A percentile compares a stretch with the other conserved stretches of the same genome.
These are phyloP conservation scores for Saxophila tyrrhenica DNA, from an alignment of 495 filamentous ascomycete species.

Conservation along the genomic window DNA sequence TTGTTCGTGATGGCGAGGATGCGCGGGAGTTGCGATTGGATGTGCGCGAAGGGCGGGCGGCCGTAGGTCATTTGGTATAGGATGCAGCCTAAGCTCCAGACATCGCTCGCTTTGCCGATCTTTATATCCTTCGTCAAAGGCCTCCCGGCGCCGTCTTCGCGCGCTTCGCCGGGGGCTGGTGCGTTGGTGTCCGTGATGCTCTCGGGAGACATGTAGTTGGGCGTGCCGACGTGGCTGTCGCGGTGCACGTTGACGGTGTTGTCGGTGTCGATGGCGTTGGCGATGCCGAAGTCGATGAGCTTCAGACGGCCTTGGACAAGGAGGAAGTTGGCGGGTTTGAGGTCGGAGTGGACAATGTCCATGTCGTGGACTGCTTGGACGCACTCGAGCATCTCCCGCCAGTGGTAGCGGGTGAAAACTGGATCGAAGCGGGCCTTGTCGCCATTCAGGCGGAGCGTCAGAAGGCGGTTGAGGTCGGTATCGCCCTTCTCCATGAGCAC, in stretches of 20 bases:
- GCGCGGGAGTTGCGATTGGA: constrained; percentile 64
- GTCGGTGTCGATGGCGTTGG: constrained; percentile 83
- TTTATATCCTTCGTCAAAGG: constrained; percentile 60
- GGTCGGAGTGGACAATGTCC: constrained; percentile 90
- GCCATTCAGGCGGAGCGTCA: constrained; percentile 57
- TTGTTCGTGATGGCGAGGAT: constrained; percentile 84
- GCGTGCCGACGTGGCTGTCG: constrained; percentile 87
- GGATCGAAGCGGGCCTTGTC: constrained; percentile 64
- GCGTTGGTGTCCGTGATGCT: constrained; percentile 79
- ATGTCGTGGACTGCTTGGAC: constrained; percentile 74
- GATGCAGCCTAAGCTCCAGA: constrained; percentile 94
- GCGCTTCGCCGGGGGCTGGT: constrained; percentile 33
- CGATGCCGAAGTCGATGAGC: constrained; percentile 70
- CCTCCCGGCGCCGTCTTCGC: constrained; percentile 1
- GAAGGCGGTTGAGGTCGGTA: constrained; percentile 81
- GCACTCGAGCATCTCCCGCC: constrained; percentile 98
- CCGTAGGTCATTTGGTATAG: constrained; percentile 97
- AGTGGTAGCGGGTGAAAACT: constrained; percentile 89
- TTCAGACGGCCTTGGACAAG: constrained; percentile 38
- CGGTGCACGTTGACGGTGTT: constrained; percentile 96
- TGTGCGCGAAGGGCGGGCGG: constrained; percentile 82
- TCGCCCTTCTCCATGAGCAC: constrained; percentile 98
- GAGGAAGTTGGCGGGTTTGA: constrained; percentile 73
- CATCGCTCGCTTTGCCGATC: constrained; percentile 86
- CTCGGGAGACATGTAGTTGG: constrained; percentile 98